These are phyloP conservation scores for Lenzites betulinus DNA, from an alignment of 768 basidiomycete species.

Conservation along the genomic window DNA sequence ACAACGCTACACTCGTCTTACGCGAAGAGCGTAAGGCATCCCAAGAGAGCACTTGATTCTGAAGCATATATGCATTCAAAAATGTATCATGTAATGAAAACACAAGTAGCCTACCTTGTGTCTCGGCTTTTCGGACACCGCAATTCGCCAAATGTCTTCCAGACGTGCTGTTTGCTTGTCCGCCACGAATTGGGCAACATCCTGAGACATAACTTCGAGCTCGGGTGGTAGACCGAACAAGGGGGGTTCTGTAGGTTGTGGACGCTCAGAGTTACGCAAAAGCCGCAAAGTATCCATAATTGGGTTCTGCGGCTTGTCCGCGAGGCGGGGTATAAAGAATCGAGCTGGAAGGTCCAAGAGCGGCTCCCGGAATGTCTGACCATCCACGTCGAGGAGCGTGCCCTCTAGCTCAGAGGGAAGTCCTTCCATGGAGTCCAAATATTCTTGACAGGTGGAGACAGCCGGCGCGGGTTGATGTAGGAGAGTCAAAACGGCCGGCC, in stretches of 20 bases:
- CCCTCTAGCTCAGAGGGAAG: background rate
- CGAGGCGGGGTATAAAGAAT: conserved; percentile 67
- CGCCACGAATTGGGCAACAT: conserved; percentile 3
- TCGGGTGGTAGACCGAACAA: conserved; percentile 4
- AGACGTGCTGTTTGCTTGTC: background rate
- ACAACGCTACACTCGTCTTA: conserved; percentile 35
- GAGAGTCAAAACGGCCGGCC: no score
- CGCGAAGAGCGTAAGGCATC: conserved; percentile 49
- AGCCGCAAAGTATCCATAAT: conserved; percentile 61
- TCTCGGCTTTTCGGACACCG: background rate
- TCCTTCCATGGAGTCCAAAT: background rate
- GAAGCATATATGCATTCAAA: background rate
- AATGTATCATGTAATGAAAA: background rate
- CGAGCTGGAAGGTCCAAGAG: conserved; percentile 24
- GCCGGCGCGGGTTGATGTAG: no score
- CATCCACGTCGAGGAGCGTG: no score
- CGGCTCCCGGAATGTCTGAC: no score
- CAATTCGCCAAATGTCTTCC: conserved; percentile 12
- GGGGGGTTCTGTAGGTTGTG: background rate
- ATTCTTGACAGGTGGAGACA: no score
- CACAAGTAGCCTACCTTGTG: background rate
- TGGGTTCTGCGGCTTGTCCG: conserved; percentile 78
- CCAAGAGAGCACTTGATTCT: conserved; percentile 51
- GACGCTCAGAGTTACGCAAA: background rate
- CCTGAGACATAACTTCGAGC: conserved; percentile 6